Conservation (phyloP, 2,329 filamentous ascomycete genomes). For the Hirsutella rhossiliensis region DNA sequence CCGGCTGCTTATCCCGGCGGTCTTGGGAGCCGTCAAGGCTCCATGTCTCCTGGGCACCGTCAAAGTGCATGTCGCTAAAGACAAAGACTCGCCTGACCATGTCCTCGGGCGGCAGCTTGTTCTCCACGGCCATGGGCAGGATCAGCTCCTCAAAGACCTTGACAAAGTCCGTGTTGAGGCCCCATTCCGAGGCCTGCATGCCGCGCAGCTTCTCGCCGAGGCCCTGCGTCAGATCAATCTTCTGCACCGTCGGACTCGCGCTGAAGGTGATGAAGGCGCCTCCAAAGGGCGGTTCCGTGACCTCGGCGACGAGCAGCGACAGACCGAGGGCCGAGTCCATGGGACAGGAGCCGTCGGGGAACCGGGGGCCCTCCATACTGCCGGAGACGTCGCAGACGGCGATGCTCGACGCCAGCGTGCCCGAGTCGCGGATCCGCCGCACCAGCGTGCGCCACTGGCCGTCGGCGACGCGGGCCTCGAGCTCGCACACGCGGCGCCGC, state of each 20-base stretch:
- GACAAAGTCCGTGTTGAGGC: neutral
- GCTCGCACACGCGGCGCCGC: constrained; percentile 6
- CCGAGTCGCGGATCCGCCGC: constrained; percentile 43
- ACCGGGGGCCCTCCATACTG: constrained; percentile 30
- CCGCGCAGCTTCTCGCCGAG: neutral
- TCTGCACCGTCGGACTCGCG: constrained; percentile 22
- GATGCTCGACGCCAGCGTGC: constrained; percentile 38
- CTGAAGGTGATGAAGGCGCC: constrained; percentile 45
- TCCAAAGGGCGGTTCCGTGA: constrained; percentile 38
- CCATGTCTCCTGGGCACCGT: constrained; percentile 17
- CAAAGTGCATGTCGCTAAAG: constrained; percentile 50
- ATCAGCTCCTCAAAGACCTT: constrained; percentile 42
- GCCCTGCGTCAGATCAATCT: neutral
- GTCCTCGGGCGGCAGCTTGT: constrained; percentile 38
- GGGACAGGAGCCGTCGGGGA: constrained; percentile 33
- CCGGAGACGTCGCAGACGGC: constrained; percentile 47
- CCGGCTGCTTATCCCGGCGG: neutral
- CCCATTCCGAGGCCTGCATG: neutral
- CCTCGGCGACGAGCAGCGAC: constrained; percentile 41
- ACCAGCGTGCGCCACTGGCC: constrained; percentile 46
- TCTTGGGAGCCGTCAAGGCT: neutral
- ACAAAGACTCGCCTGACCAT: constrained; percentile 52
- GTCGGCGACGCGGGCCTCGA: constrained; percentile 27
- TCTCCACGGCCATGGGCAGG: constrained; percentile 37
- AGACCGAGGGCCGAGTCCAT: constrained; percentile 43